These are phyloP conservation scores for Coemansia sp. DNA, from an alignment of 192 early-diverging fungal genomes.

Conservation along the genomic window DNA sequence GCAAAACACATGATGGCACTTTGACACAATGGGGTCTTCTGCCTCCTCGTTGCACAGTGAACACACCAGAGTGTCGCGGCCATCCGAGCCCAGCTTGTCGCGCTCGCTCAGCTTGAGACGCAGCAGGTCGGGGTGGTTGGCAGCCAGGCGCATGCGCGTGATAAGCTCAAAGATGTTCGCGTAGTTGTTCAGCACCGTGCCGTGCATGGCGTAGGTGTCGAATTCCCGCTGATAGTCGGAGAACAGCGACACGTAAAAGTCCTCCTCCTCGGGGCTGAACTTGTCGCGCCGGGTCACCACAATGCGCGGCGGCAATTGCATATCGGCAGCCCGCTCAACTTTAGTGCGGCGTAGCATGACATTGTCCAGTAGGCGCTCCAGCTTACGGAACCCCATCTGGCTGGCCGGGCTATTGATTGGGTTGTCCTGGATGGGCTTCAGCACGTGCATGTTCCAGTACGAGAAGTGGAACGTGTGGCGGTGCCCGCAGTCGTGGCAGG, in stretches of 20 bases:
- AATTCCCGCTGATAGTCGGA: conserved; percentile 72
- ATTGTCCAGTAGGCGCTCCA: conserved; percentile 69
- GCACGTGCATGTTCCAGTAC: conserved; percentile 90
- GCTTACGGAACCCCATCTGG: conserved; percentile 69
- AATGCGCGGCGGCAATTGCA: conserved; percentile 82
- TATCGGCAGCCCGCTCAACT: conserved; percentile 79
- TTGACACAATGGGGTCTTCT: conserved; percentile 78
- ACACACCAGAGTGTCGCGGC: conserved; percentile 75
- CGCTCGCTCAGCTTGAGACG: conserved; percentile 55
- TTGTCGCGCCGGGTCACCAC: conserved; percentile 77
- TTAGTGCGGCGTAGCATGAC: conserved; percentile 94
- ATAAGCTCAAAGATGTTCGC: conserved; percentile 91
- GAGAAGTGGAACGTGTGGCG: conserved; percentile 65
- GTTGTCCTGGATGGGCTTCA: conserved; percentile 85
- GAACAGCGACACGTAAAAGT: conserved; percentile 83
- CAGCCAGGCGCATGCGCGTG: conserved; percentile 83
- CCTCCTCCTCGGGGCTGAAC: conserved; percentile 88
- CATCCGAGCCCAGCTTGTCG: conserved; percentile 36
- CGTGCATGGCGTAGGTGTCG: conserved; percentile 73
- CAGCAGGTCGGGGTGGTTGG: conserved; percentile 84
- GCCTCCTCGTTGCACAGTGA: conserved; percentile 83
- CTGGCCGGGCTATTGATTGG: conserved; percentile 17
- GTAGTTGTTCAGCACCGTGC: conserved; percentile 89
- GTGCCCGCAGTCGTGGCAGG: conserved; percentile 61
- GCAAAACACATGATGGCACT: conserved; percentile 91